Base-by-base conservation (phyloP, 345 rosid species). In the Aethionema arabicum region DNA sequence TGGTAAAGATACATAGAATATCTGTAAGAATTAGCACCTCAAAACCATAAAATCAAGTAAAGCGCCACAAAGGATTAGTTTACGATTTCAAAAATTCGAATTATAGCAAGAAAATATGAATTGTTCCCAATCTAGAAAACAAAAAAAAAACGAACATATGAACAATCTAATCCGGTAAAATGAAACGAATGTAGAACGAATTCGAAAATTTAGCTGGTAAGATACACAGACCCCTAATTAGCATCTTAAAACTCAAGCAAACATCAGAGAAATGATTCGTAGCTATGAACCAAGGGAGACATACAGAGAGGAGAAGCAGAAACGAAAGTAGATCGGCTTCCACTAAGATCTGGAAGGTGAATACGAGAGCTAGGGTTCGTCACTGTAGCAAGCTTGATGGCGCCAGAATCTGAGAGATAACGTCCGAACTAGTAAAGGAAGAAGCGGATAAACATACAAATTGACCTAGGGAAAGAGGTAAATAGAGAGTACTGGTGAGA, bases 271-370 rank as follows among this genome's bases (percentile, higher is more conserved):
- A 50, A 5, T 4, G 30, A 12, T 5, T 1, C 0, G 53, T 13
- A 27, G 29, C 32, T 10, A 0, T 38, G 39, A 11, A 35, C 2
- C 16, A 31, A n/a, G 47, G 57, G 11, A 42, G 5, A 49, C 32
- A 43, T 76, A 86, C 91, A 59, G 15, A 86, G 85, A 56, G 85
- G 83, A 61, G 82, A 78, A 33, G 88, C 91, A 48, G 95, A 67
- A 16, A 81, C 80, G 57, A 91, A 88, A 50, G 76, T 43, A 43
- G 81, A 44, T 39, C 83, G 40, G 16, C 8, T 44, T 55, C 70
- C 61, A 4, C 74, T 56, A 46, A 70, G 72, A 35, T 67, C 68
- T 4, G 80, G 80, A 30, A 51, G 47, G 51, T 72, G 80, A 56
- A 74, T 43, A n/a, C 60, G 63, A 54, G 43, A 59, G 8, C 36